Evolutionary conservation across 73 alveolate species (phyloP), one percentile per base, ranked within the genome.

Genomic region (Uronychia binucleata): DNA sequence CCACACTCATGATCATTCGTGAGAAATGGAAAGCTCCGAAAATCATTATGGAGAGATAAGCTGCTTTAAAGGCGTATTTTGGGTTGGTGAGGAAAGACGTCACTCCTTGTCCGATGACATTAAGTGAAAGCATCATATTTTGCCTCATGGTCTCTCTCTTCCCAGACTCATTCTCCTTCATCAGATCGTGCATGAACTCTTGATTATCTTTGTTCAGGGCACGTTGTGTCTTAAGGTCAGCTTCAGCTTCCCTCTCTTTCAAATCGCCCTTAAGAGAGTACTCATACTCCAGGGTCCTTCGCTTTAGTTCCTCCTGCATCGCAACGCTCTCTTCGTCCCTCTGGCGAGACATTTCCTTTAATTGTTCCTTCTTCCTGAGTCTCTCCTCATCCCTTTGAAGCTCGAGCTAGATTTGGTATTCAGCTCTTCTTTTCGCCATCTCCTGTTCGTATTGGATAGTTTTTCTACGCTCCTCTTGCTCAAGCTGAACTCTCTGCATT

Each of bases 341-440:
- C 59, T 75, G 34, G 32, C 96, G 77, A 26, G 87, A n/a, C 88
- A 75, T 76, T 76, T 93, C 98, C 34, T 89, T 83, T 89, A 83
- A 34, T 59, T 82, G 76, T 57, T 94, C 95, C 87, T 94, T 91
- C 77, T 89, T 89, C 34, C 77, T 59, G 59, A 94, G 57, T 80
- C 85, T 92, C 28, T 94, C 96, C 81, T 93, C 88, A 25, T 84
- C 92, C 83, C 96, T 86, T 74, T 94, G 86, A 33, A 93, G 86
- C 46, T 93, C 97, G 26, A 94, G 87, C 80, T 82, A 86, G 57
- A 90, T 96, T 82, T 93, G 89, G 77, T 92, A 92, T 57, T 94
- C 98, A 0, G 97, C 98, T 27, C 90, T 80, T 58, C 93, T 14
- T 75, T 92, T 87, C 26, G 94, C 83, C 91, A 83, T 86, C 77